phyloP scores from a whole-genome alignment of 2,329 filamentous ascomycete genomes.

The Xylaria sp. region DNA sequence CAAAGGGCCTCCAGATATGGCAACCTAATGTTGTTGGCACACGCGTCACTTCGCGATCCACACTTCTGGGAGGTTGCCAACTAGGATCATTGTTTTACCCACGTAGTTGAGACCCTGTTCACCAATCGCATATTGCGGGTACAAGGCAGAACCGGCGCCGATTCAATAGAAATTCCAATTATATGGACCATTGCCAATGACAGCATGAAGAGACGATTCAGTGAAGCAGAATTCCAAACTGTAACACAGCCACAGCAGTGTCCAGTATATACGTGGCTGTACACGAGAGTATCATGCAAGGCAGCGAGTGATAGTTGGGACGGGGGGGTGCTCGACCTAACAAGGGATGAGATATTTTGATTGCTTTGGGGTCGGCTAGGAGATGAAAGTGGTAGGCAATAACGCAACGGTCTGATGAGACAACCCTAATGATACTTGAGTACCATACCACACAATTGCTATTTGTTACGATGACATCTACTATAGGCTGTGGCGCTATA shows the following conservation, averaged over 20 bases:
- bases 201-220: neutral
- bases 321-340: neutral
- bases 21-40: neutral
- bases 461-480: neutral
- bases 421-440: too few species aligned
- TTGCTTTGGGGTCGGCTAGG: too few species aligned
- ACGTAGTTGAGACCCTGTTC: neutral
- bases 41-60: neutral
- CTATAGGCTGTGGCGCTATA: too few species aligned
- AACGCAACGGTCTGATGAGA: too few species aligned
- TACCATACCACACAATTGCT: too few species aligned
- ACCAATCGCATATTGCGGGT: neutral
- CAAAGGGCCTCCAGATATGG: neutral
- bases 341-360: too few species aligned
- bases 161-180: slow-evolving; percentile 3
- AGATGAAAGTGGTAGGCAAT: too few species aligned
- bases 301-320: neutral
- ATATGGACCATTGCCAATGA: neutral
- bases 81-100: neutral
- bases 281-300: neutral
- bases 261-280: neutral
- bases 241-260: too few species aligned
- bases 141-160: neutral
- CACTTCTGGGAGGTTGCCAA: neutral
- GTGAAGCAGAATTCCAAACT: too few species aligned